A percentile compares a stretch with the other conserved stretches of the same genome.
Conservation (phyloP, 805 yeast genomes). For the Brettanomyces sp. region DNA sequence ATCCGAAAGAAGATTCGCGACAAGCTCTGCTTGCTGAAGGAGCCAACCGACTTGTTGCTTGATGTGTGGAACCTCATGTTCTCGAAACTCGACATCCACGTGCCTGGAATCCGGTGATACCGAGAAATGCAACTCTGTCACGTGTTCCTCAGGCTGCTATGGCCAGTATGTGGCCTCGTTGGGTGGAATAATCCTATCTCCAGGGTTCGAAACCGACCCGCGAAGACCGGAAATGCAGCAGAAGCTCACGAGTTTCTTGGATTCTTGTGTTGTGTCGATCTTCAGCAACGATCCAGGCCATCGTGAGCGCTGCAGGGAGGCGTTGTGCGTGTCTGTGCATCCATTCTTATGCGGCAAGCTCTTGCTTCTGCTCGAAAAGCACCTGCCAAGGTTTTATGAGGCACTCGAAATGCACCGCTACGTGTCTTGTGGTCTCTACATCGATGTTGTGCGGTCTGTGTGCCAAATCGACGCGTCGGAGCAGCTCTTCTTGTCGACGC, state of each 20-base stretch:
- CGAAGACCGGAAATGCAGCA: conserved; percentile 18
- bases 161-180: conserved; percentile 68
- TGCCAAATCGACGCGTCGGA: conserved; percentile 14
- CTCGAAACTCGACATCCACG: conserved; percentile 20
- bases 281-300: conserved; percentile 24
- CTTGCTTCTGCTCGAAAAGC: conserved; percentile 13
- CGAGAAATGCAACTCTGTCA: neutral
- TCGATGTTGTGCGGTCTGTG: conserved; percentile 20
- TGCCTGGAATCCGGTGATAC: neutral
- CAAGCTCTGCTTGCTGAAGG: conserved; percentile 20
- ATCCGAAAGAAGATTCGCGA: conserved; percentile 58
- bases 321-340: conserved; percentile 41
- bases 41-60: conserved; percentile 31
- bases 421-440: conserved; percentile 19
- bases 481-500: conserved; percentile 17
- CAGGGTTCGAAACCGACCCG: conserved; percentile 18
- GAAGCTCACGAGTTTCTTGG: conserved; percentile 18
- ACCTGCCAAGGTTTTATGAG: conserved; percentile 16
- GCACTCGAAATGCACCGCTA: conserved; percentile 16
- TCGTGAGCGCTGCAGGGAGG: conserved; percentile 66
- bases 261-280: conserved; percentile 15
- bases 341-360: conserved; percentile 29
- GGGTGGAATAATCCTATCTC: conserved; percentile 49
- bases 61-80: conserved; percentile 38
- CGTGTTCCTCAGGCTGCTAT: conserved; percentile 31